Conservation (phyloP, 139 green algal species). For the Chlamydomonas sp. region DNA sequence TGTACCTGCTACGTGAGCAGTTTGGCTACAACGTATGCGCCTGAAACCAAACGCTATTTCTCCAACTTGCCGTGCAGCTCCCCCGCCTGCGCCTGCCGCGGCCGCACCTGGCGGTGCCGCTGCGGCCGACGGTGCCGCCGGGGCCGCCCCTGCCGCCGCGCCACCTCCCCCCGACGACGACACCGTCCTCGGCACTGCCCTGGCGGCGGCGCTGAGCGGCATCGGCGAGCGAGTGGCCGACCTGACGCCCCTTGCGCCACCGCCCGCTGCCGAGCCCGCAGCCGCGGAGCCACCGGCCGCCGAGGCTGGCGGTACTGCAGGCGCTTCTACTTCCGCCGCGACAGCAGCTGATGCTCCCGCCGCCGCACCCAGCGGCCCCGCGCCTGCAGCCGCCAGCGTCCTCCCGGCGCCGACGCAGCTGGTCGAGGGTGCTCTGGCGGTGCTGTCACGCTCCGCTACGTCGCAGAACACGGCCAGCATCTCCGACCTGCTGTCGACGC, state of each 20-base stretch:
- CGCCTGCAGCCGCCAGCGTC: not conserved
- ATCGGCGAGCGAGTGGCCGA: constrained; percentile 36
- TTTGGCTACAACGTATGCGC: too few relatives aligned
- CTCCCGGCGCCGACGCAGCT: constrained; percentile 53
- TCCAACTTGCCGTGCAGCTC: constrained; percentile 3
- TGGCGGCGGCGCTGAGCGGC: constrained; percentile 61
- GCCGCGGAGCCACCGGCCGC: not conserved
- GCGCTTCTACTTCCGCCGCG: constrained; percentile 4
- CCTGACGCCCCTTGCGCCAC: constrained; percentile 6
- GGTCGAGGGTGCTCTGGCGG: constrained; percentile 63
- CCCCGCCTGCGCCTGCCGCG: constrained; percentile 2
- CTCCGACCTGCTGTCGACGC: constrained; percentile 64
- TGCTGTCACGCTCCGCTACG: constrained; percentile 48
- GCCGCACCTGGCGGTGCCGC: constrained; percentile 7
- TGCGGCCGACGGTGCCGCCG: not conserved
- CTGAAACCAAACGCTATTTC: not conserved
- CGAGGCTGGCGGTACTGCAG: not conserved
- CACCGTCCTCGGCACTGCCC: constrained; percentile 55
- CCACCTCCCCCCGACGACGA: constrained; percentile 36
- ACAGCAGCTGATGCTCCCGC: constrained; percentile 18
- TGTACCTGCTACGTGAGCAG: too few relatives aligned
- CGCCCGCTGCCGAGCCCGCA: not conserved
- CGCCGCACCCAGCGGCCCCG: constrained; percentile 8
- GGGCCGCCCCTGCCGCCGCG: not conserved
- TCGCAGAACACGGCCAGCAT: constrained; percentile 55